phyloP scores from a whole-genome alignment of 73 alveolate genomes.

The Tetrahymena malaccensis region DNA sequence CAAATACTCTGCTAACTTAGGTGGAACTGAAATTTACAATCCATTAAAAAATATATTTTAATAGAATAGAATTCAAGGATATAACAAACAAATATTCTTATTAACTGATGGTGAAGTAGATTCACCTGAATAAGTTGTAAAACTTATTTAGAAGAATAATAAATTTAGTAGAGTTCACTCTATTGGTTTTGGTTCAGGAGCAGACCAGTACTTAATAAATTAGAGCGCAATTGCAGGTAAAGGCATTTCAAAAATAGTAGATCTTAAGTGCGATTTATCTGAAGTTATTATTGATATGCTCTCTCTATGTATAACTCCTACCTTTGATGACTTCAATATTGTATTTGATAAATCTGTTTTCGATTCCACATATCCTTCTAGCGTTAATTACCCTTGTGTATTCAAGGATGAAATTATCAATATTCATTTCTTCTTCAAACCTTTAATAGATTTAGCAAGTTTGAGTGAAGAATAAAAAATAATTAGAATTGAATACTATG shows the following conservation, averaged over 20 bases:
- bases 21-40: conserved; percentile 72
- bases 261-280: conserved; percentile 31
- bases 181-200: conserved; percentile 54
- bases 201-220: conserved; percentile 23
- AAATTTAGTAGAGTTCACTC: conserved; percentile 38
- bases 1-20: conserved; percentile 71
- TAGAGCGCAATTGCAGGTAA: conserved; percentile 55
- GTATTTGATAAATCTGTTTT: background rate
- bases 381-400: background rate
- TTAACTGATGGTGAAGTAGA: conserved; percentile 93
- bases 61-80: conserved; percentile 3
- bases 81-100: conserved; percentile 66
- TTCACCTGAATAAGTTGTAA: conserved; percentile 54
- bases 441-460: background rate
- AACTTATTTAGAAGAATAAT: conserved; percentile 36
- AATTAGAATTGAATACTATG: background rate
- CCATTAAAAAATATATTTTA: conserved; percentile 58
- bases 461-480: background rate
- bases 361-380: background rate
- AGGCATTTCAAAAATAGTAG: conserved; percentile 44
- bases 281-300: conserved; percentile 46
- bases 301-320: conserved; percentile 32
- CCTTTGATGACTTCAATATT: conserved; percentile 5
- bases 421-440: background rate
- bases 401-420: conserved; percentile 1